Conservation (phyloP, 768 basidiomycete genomes). For the Calvatia gigantea region DNA sequence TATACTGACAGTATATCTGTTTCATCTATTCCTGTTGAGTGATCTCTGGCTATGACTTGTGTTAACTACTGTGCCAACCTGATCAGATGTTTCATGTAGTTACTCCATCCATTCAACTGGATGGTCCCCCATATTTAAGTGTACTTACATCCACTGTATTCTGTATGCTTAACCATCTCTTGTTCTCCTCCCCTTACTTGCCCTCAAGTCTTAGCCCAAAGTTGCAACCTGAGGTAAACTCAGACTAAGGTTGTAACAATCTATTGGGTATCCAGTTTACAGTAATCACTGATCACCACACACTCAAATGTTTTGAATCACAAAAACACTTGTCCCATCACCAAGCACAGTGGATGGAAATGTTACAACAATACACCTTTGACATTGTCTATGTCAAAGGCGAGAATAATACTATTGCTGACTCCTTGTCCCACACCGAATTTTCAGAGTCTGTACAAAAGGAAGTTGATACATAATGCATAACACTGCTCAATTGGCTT, state of each 20-base stretch:
- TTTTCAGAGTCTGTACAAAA: neutral
- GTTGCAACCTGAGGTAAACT: no score
- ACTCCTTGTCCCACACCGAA: conserved; percentile 29
- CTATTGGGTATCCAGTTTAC: conserved; percentile 18
- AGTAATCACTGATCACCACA: conserved; percentile 33
- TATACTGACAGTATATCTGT: no score
- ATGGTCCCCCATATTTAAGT: conserved; percentile 23
- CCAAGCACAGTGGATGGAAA: conserved; percentile 30
- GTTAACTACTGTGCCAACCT: no score
- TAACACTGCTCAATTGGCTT: neutral
- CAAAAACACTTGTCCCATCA: conserved; percentile 27
- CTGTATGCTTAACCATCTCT: conserved; percentile 33
- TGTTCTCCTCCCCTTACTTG: no score
- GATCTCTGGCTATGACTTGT: no score
- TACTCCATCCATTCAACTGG: no score
- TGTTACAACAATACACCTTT: conserved; percentile 31
- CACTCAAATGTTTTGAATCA: conserved; percentile 25
- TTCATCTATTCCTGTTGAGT: no score
- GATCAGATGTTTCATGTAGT: no score
- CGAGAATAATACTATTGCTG: conserved; percentile 28
- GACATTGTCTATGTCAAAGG: conserved; percentile 31
- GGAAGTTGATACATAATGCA: neutral
- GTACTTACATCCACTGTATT: conserved; percentile 27
- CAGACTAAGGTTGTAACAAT: no score
- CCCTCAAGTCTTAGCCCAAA: no score